Evolutionary conservation across 2,329 filamentous ascomycete genomes (phyloP).

Genomic region (Neofusicoccum umdonicola): DNA sequence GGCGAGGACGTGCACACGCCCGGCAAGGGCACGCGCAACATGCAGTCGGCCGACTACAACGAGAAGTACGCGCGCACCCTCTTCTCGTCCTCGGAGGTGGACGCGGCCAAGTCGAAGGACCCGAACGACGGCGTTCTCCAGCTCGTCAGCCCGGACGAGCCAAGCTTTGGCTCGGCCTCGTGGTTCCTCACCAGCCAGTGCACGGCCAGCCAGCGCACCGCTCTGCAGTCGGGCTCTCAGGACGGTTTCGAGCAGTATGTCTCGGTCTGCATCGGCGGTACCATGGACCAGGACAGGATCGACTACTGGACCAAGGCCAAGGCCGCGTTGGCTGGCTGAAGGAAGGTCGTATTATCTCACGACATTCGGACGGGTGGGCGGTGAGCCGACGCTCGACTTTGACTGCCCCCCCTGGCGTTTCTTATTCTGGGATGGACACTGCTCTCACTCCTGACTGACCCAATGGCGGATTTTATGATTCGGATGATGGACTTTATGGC

Average conservation of each 20-base stretch:
- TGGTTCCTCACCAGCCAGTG: constrained; percentile 63
- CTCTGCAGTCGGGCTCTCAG: constrained; percentile 47
- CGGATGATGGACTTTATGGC: not conserved
- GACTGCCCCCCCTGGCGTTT: not conserved
- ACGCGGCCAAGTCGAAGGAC: constrained; percentile 32
- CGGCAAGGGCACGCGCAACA: constrained; percentile 71
- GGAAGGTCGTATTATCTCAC: not conserved
- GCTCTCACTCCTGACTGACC: not conserved
- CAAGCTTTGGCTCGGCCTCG: constrained; percentile 58
- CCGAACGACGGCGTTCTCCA: constrained; percentile 45
- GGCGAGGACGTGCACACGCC: constrained; percentile 34
- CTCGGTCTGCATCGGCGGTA: constrained; percentile 22
- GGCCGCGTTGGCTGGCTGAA: constrained; percentile 11
- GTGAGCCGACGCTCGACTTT: not conserved
- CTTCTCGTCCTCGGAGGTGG: constrained; percentile 30
- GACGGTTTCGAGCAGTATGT: constrained; percentile 56
- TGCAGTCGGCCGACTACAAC: constrained; percentile 60
- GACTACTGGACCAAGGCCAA: constrained; percentile 15
- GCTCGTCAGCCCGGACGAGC: constrained; percentile 50
- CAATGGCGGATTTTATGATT: not conserved
- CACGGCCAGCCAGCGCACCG: constrained; percentile 39
- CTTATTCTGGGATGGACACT: not conserved
- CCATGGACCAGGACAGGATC: constrained; percentile 9
- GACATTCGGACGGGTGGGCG: not conserved
- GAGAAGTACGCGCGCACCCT: constrained; percentile 54